Evolutionary conservation across 2,329 filamentous ascomycete genomes (phyloP), one percentile per base, ranked within the genome.

Genomic region (Immersiporthe knoxdaviesiana): DNA sequence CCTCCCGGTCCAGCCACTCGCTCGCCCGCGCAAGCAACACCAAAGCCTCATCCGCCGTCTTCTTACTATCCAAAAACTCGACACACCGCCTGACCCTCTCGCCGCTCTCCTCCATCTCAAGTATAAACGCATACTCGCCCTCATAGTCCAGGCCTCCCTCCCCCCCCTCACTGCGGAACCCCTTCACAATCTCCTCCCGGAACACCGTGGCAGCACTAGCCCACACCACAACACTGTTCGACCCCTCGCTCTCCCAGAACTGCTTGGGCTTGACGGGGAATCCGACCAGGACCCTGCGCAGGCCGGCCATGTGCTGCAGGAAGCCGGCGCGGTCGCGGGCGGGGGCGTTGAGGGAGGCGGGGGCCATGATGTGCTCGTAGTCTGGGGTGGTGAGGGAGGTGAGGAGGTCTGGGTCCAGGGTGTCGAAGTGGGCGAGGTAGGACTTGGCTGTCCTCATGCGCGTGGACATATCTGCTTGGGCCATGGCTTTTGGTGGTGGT

Each of bases 51-150:
- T 59, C 39, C 8, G 58, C 58, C 24, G 69, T 63, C 35, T 32
- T 66, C 54, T 66, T 63, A 32, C 68, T 70, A 30, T 72, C 70
- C 32, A 70, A 14, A 18, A 72, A 70, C 68, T 65, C 68, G 18
- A 68, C 54, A 5, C 54, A 63, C 44, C 59, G 54, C 52, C 39
- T 35, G n/a, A 68, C 54, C 63, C 68, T 63, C n/a, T 65, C 63
- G 27, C 68, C 70, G 5, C 39, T 52, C 68, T 66, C 59, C 37
- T 70, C 66, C 63, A 72, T 68, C 58, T 66, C 63, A 5, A 72
- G 27, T 24, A 70, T 58, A 24, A 70, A 70, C 61, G 68, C 56
- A 27, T 70, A 67, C 52, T 72, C 68, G 18, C 66, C 66, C 37
- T 70, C 47, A 8, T 60, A 70, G 10, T 47, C 66, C 70, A 70